Conservation (phyloP, 139 green algal genomes). For the Chlorella sp. region DNA sequence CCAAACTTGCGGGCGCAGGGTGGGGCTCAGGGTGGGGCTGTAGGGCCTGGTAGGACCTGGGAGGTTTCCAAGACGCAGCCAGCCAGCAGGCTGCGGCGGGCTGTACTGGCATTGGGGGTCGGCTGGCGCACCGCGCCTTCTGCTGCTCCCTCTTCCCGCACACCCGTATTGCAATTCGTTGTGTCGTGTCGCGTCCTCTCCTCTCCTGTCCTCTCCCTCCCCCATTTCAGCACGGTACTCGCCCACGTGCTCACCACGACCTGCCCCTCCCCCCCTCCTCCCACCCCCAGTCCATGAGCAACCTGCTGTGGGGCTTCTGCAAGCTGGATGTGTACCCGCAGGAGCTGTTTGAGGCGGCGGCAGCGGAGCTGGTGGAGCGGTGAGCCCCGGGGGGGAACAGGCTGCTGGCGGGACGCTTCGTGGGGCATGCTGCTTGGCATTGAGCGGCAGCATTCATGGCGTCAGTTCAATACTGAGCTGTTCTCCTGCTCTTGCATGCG, state of each 20-base stretch:
- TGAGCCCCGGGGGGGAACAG: neutral
- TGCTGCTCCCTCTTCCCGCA: no score
- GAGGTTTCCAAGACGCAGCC: no score
- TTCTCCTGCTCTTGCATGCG: neutral
- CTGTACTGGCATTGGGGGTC: no score
- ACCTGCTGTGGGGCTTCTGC: constrained; percentile 55
- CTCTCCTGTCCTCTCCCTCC: neutral
- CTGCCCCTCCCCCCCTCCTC: neutral
- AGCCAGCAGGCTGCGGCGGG: no score
- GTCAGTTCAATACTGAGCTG: neutral
- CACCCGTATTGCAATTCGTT: neutral
- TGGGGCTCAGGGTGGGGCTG: no score
- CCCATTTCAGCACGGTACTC: no score
- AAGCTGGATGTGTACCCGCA: constrained; percentile 49
- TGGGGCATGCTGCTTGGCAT: neutral
- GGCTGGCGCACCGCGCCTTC: no score
- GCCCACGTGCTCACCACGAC: neutral
- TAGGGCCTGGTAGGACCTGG: no score
- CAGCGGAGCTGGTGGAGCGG: constrained; percentile 34
- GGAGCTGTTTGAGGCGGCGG: constrained; percentile 40
- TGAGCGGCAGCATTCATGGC: no score
- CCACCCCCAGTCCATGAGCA: constrained; percentile 49
- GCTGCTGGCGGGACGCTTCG: neutral
- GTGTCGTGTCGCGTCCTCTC: neutral
- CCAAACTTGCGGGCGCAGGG: no score